phyloP scores from a whole-genome alignment of 2,329 filamentous ascomycete genomes.

The Magnaporthiopsis rhizophila region DNA sequence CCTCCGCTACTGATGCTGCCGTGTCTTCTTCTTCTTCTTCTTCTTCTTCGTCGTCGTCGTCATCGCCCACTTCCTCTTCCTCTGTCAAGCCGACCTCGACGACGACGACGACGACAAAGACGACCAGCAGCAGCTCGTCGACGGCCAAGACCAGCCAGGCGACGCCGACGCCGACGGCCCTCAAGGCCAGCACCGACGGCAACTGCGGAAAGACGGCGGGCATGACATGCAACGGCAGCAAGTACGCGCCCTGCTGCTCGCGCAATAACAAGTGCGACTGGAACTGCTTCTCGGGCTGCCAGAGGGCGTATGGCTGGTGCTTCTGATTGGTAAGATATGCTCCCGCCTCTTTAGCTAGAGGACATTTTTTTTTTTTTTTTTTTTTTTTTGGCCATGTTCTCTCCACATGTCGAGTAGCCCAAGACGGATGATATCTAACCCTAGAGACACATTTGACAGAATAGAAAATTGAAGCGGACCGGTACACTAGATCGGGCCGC shows the following conservation, averaged over 20 bases:
- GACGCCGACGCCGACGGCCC: not conserved
- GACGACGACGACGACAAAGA: too few species aligned
- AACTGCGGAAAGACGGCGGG: constrained; percentile 6
- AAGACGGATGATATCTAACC: too few species aligned
- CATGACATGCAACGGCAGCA: not conserved
- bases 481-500: too few species aligned
- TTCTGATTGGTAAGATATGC: not conserved
- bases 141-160: not conserved
- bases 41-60: not conserved
- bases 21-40: too few species aligned
- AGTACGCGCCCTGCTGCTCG: constrained; percentile 2
- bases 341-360: too few species aligned
- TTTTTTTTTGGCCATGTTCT: too few species aligned
- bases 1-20: not conserved
- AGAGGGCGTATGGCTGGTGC: constrained; percentile 3
- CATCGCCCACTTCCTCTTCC: not conserved
- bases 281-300: constrained; percentile 1
- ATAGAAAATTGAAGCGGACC: not conserved
- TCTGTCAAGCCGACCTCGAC: too few species aligned
- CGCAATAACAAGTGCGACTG: not conserved
- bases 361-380: too few species aligned
- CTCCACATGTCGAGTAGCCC: too few species aligned
- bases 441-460: too few species aligned
- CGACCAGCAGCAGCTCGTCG: too few species aligned
- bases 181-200: constrained; percentile 5